phyloP scores from a whole-genome alignment of 371 early-diverging fungal species.

The Rhizopus delemar region DNA sequence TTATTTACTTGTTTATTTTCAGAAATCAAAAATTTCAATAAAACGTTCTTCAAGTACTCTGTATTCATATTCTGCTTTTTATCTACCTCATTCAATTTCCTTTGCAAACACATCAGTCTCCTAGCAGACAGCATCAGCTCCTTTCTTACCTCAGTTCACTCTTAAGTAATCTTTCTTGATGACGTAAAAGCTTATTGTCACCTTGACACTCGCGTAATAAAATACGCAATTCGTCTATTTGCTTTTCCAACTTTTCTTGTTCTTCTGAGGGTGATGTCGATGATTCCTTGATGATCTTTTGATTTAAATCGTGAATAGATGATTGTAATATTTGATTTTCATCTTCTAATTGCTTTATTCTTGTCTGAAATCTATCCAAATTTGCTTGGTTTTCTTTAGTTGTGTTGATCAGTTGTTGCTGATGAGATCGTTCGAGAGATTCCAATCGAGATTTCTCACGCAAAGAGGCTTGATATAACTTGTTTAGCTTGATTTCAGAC shows the following conservation, averaged over 20 bases:
- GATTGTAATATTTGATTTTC: constrained; percentile 10
- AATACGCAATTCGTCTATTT: constrained; percentile 56
- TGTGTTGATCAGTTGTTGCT: not conserved
- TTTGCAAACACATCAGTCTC: constrained; percentile 2
- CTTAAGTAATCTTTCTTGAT: constrained; percentile 62
- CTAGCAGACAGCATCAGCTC: not conserved
- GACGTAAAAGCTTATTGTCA: constrained; percentile 23
- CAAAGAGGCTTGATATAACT: not conserved
- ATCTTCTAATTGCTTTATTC: constrained; percentile 17
- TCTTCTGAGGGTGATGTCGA: constrained; percentile 12
- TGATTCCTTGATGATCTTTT: not conserved
- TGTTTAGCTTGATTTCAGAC: not conserved
- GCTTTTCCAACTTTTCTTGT: constrained; percentile 32
- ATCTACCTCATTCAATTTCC: constrained; percentile 63
- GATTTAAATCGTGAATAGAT: not conserved
- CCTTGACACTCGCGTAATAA: constrained; percentile 64
- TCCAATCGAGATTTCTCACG: constrained; percentile 1
- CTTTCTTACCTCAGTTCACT: constrained; percentile 44
- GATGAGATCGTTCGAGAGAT: constrained; percentile 3
- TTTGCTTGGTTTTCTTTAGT: not conserved
- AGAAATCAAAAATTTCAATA: constrained; percentile 59
- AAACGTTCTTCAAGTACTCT: constrained; percentile 67
- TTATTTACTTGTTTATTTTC: constrained; percentile 54
- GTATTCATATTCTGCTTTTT: constrained; percentile 63
- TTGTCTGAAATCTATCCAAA: constrained; percentile 13